phyloP scores from a whole-genome alignment of 768 basidiomycete species.

The Pholiota molesta region DNA sequence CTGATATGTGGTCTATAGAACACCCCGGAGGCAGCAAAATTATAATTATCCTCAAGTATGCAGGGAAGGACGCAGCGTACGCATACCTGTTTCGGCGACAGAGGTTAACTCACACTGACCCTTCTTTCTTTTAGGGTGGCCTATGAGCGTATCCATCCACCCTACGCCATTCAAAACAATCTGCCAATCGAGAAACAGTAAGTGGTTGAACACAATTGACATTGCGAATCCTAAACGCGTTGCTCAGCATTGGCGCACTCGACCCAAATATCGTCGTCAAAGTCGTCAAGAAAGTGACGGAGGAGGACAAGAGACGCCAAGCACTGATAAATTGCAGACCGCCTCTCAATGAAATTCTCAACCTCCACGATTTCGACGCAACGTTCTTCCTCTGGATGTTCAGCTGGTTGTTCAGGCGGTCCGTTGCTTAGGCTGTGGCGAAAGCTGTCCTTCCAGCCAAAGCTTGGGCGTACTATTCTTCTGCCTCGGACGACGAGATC shows the following conservation, averaged over 20 bases:
- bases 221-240: neutral
- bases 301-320: slow-evolving; percentile 72
- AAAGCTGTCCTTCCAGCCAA: slow-evolving; percentile 78
- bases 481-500: slow-evolving; percentile 91
- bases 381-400: slow-evolving; percentile 12
- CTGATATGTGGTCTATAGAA: slow-evolving; percentile 39
- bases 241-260: slow-evolving; percentile 65
- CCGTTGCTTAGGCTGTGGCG: slow-evolving; percentile 89
- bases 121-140: slow-evolving; percentile 52
- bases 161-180: slow-evolving; percentile 74
- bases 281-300: slow-evolving; percentile 62
- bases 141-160: slow-evolving; percentile 91
- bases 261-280: slow-evolving; percentile 69
- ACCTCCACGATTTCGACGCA: slow-evolving; percentile 94
- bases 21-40: slow-evolving; percentile 86
- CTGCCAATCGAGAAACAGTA: slow-evolving; percentile 87
- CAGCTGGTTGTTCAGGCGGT: too few species aligned
- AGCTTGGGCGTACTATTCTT: slow-evolving; percentile 94
- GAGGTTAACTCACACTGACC: neutral
- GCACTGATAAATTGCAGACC: slow-evolving; percentile 66
- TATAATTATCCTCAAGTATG: slow-evolving; percentile 82
- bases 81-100: slow-evolving; percentile 28
- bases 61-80: slow-evolving; percentile 74
- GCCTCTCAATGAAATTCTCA: slow-evolving; percentile 77
- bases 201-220: slow-evolving; percentile 22